Conservation (phyloP, 2,329 filamentous ascomycete species). For the Madurella fahalii region DNA sequence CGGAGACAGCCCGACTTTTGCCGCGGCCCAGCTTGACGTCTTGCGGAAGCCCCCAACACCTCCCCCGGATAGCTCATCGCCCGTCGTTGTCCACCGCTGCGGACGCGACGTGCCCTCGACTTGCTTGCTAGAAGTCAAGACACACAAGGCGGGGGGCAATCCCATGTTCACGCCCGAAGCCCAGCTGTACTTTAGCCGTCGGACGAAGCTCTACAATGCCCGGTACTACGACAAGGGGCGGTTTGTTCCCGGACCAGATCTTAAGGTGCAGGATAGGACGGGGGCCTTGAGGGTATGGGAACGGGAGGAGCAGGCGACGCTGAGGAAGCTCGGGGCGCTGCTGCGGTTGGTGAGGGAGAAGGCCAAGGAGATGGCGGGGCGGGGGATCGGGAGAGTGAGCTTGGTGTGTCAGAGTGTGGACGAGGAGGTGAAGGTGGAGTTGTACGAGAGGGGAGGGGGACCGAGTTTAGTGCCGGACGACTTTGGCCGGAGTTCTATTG, state of each 20-base stretch:
- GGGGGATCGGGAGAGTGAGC: not conserved
- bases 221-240: slow-evolving; percentile 17
- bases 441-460: slow-evolving; percentile 5
- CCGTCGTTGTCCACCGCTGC: slow-evolving; percentile 2
- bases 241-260: slow-evolving; percentile 1
- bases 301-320: slow-evolving; percentile 2
- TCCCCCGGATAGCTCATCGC: not conserved
- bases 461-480: slow-evolving; percentile 5
- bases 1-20: slow-evolving; percentile 12
- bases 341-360: slow-evolving; percentile 5
- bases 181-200: slow-evolving; percentile 25
- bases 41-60: not conserved
- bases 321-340: slow-evolving; percentile 13
- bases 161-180: slow-evolving; percentile 13
- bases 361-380: not conserved
- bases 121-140: slow-evolving; percentile 25
- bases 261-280: slow-evolving; percentile 2
- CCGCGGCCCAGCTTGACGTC: not conserved
- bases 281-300: slow-evolving; percentile 10
- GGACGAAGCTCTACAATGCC: slow-evolving; percentile 15
- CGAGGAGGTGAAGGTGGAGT: not conserved
- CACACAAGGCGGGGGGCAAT: slow-evolving; percentile 1
- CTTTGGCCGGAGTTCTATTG: not conserved
- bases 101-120: slow-evolving; percentile 11
- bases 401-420: slow-evolving; percentile 10